Evolutionary conservation across 208 protist genomes (phyloP).

Genomic region (Leishmania turanica): DNA sequence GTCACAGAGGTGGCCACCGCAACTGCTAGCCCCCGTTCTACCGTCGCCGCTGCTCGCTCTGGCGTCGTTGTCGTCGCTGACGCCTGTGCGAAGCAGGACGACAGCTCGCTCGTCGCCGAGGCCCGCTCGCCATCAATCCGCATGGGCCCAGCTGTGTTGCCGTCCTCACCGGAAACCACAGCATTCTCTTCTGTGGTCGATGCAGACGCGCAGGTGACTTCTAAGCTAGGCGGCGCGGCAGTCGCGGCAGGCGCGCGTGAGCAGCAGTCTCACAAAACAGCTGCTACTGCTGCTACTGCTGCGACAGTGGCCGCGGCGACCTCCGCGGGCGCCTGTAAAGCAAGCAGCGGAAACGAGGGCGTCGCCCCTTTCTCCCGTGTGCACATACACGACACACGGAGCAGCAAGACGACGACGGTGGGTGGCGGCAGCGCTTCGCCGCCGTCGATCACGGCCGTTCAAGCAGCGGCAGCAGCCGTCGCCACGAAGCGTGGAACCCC

Average conservation of each 20-base stretch:
- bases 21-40: background rate
- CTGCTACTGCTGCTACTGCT: background rate
- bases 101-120: background rate
- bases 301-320: background rate
- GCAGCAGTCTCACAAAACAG: background rate
- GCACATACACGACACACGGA: constrained; percentile 3
- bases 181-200: background rate
- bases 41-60: background rate
- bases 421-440: background rate
- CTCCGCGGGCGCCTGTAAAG: background rate
- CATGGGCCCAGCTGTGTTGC: background rate
- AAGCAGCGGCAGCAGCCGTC: background rate
- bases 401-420: background rate
- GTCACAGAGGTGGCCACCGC: background rate
- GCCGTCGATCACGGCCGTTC: background rate
- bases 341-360: background rate
- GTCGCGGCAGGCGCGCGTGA: background rate
- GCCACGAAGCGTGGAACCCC: background rate
- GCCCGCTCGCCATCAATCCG: constrained; percentile 2
- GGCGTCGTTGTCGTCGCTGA: background rate
- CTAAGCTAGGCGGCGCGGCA: background rate
- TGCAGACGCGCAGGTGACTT: background rate
- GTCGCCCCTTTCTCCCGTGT: constrained; percentile 3
- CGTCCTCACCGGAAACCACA: background rate
- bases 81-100: background rate